Evolutionary conservation across 768 basidiomycete species (phyloP), one percentile per base, ranked within the genome.

Genomic region (Lactarius evosmus): DNA sequence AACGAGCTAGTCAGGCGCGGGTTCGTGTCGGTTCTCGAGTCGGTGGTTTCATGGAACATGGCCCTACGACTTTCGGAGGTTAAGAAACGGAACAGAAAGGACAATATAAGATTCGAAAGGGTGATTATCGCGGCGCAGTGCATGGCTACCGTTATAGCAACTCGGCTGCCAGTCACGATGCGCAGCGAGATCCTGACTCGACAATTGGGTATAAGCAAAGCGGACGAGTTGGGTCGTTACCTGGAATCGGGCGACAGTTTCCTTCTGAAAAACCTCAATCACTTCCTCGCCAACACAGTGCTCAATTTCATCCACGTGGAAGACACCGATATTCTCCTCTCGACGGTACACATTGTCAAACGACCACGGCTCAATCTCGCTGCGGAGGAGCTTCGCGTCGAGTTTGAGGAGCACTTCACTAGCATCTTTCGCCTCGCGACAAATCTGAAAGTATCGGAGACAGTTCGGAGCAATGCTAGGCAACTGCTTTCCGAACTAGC

Each of bases 91-190:
- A 22, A 46, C 44, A 46, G 44, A 22, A 22, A 22, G 1, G 2
- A 4, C 9, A 30, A 9, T 11, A 27, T 25, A 11, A 25, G 7
- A 11, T n/a, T 41, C 22, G 9, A 2, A 17, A 17, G 14, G 11
- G 36, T 57, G 4, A 52, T 7, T 29, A 34, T 63, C 56, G 62
- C 16, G 41, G 62, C 56, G 38, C 38, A 14, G 27, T 63, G 62
- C 29, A 40, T 63, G 49, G 56, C 50, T 6, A 14, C 62, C 9
- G 56, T 52, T 7, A 22, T 57, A 3, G 49, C 55, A 16, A 51
- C 29, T 8, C 55, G 7, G 40, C 27, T 14, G 1, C 56, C 46
- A 3, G 12, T 16, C 7, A 33, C 19, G 25, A 16, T 41, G 14
- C 7, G 16, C n/a, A 30, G 0, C 30, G 1, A 30, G 25, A 38